Conservation (phyloP, 1,284 basidiomycete species). For the Mycena citricolor region DNA sequence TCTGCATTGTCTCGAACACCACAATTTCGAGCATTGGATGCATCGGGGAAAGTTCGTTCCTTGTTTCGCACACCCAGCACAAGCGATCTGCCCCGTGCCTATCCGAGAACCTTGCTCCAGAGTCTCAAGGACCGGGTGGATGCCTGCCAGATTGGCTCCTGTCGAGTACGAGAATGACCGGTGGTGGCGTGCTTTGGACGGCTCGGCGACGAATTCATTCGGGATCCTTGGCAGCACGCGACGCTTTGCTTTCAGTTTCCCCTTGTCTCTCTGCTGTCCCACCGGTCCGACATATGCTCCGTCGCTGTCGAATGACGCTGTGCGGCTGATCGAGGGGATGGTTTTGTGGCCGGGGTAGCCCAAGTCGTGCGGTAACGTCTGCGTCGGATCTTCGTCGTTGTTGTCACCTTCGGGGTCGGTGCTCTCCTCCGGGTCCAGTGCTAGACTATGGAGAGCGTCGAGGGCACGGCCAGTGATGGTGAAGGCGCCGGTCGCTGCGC, state of each 20-base stretch:
- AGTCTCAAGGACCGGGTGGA: constrained; percentile 9
- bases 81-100: constrained; percentile 16
- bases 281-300: constrained; percentile 5
- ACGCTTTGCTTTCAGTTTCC: too few relatives aligned
- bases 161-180: too few relatives aligned
- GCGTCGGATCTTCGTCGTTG: neutral
- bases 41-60: constrained; percentile 21
- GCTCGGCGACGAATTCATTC: too few relatives aligned
- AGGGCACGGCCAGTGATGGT: constrained; percentile 10
- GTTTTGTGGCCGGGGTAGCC: constrained; percentile 2
- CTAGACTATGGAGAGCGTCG: too few relatives aligned
- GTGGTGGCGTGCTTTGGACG: too few relatives aligned
- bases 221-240: too few relatives aligned
- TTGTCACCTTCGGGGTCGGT: neutral
- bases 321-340: constrained; percentile 21
- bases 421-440: too few relatives aligned
- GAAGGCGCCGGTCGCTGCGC: constrained; percentile 15
- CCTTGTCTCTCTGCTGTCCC: constrained; percentile 1
- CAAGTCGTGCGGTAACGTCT: neutral
- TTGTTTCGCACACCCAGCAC: constrained; percentile 11
- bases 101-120: constrained; percentile 17
- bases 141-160: too few relatives aligned
- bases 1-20: constrained; percentile 19
- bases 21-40: constrained; percentile 11
- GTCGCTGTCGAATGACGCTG: constrained; percentile 14